Percentiles rank a stretch among this genome's conserved stretches.
Evolutionary conservation across 495 filamentous ascomycete species (phyloP).

Genomic region (Geopyxis carbonaria): DNA sequence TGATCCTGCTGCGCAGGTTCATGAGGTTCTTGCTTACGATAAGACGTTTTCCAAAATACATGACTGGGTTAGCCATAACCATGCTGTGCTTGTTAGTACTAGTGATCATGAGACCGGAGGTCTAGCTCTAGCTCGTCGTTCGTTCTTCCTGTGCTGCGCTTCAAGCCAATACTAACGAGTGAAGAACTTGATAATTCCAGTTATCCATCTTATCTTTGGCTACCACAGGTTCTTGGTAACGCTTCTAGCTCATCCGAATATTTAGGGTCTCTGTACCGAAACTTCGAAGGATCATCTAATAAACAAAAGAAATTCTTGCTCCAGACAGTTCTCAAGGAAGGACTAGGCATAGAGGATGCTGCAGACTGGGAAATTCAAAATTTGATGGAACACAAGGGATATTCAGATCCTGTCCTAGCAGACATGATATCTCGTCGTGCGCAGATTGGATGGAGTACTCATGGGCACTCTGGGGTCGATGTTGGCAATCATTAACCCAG

Average conservation of each 20-base stretch:
- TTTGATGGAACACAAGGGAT: constrained; percentile 38
- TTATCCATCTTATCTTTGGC: constrained; percentile 76
- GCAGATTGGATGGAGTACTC: constrained; percentile 67
- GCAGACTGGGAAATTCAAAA: constrained; percentile 50
- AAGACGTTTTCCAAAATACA: constrained; percentile 63
- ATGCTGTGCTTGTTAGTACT: constrained; percentile 68
- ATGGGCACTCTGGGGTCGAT: constrained; percentile 35
- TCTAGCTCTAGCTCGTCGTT: constrained; percentile 59
- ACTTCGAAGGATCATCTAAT: constrained; percentile 28
- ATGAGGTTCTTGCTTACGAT: constrained; percentile 88
- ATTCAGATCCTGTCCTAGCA: constrained; percentile 46
- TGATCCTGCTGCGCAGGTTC: constrained; percentile 86
- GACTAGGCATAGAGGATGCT: constrained; percentile 61
- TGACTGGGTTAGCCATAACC: constrained; percentile 62
- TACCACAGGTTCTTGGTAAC: constrained; percentile 61
- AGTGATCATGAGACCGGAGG: constrained; percentile 95
- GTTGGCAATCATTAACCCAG: constrained; percentile 13
- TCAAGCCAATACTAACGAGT: too few species aligned
- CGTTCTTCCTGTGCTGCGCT: constrained; percentile 15
- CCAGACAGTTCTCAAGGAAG: constrained; percentile 29
- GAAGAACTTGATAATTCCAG: constrained; percentile 40
- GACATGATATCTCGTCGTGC: constrained; percentile 73
- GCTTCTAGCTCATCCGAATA: constrained; percentile 63
- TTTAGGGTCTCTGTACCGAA: constrained; percentile 39
- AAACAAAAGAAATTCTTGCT: constrained; percentile 22